phyloP scores from a whole-genome alignment of 1,284 basidiomycete genomes.

The Cryptococcus sp. region DNA sequence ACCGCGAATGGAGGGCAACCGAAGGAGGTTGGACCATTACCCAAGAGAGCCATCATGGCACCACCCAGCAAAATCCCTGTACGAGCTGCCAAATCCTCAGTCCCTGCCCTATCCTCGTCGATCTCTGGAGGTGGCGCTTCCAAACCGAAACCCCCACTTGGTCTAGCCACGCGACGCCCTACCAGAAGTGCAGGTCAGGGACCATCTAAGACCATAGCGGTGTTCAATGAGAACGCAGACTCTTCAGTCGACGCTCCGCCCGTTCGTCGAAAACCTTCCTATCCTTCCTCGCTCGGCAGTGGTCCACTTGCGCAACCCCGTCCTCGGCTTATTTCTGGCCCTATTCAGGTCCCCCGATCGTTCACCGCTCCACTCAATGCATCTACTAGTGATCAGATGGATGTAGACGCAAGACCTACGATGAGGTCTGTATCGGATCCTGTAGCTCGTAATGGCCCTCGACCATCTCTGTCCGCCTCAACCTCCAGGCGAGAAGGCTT shows the following conservation, averaged over 20 bases:
- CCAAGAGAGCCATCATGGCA: conserved; percentile 3
- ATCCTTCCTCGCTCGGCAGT: conserved; percentile 38
- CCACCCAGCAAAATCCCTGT: conserved; percentile 12
- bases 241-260: neutral
- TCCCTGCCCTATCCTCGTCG: conserved; percentile 1
- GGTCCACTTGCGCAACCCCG: conserved; percentile 33
- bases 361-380: neutral
- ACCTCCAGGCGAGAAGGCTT: conserved; percentile 29
- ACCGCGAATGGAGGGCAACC: neutral
- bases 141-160: neutral
- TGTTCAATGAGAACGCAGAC: conserved; percentile 14
- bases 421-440: conserved; percentile 27
- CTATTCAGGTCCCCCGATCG: conserved; percentile 19
- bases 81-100: neutral
- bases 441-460: conserved; percentile 3
- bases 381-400: neutral
- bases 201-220: neutral
- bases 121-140: neutral
- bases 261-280: conserved; percentile 29
- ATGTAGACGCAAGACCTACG: conserved; percentile 1
- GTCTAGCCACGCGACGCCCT: neutral
- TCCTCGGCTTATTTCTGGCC: conserved; percentile 38
- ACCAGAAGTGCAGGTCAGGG: neutral
- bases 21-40: neutral
- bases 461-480: conserved; percentile 5